phyloP scores from a whole-genome alignment of 805 yeast species.

The Candida montana region DNA sequence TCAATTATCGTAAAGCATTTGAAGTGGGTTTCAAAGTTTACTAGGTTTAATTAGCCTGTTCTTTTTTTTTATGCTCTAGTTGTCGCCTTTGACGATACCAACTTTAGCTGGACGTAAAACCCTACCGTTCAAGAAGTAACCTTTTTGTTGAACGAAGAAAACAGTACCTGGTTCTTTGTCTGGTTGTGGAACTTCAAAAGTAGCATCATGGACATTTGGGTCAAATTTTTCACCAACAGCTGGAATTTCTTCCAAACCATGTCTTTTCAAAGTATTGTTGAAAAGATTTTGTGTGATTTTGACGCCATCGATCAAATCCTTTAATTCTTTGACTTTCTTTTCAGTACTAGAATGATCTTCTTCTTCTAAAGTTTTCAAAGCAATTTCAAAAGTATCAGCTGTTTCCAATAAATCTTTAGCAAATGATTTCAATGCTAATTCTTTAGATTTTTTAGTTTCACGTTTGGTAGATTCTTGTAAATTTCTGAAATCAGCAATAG shows the following conservation, averaged over 20 bases:
- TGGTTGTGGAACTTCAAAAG: slow-evolving; percentile 48
- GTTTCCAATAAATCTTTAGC: slow-evolving; percentile 26
- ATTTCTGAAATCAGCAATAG: slow-evolving; percentile 27
- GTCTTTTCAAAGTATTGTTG: slow-evolving; percentile 43
- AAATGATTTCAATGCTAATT: slow-evolving; percentile 25
- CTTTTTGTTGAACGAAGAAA: slow-evolving; percentile 49
- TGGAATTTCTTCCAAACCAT: slow-evolving; percentile 45
- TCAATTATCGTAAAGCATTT: no score
- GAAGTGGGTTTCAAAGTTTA: no score
- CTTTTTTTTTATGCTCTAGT: no score
- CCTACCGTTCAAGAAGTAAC: slow-evolving; percentile 45
- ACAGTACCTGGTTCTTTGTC: slow-evolving; percentile 51
- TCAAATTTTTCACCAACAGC: slow-evolving; percentile 45
- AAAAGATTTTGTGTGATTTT: slow-evolving; percentile 44
- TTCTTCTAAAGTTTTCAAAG: slow-evolving; percentile 22
- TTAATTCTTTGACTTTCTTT: slow-evolving; percentile 34
- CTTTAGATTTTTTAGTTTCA: slow-evolving; percentile 26
- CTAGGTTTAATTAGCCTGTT: neutral
- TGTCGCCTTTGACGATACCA: slow-evolving; percentile 45
- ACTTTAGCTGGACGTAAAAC: slow-evolving; percentile 56
- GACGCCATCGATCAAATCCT: slow-evolving; percentile 47
- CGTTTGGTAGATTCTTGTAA: slow-evolving; percentile 27
- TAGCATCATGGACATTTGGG: slow-evolving; percentile 51
- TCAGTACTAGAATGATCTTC: slow-evolving; percentile 22
- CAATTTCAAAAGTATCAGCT: slow-evolving; percentile 27